These are phyloP conservation scores for Ulvella scutata DNA, from an alignment of 139 green algal genomes.

Conservation along the genomic window DNA sequence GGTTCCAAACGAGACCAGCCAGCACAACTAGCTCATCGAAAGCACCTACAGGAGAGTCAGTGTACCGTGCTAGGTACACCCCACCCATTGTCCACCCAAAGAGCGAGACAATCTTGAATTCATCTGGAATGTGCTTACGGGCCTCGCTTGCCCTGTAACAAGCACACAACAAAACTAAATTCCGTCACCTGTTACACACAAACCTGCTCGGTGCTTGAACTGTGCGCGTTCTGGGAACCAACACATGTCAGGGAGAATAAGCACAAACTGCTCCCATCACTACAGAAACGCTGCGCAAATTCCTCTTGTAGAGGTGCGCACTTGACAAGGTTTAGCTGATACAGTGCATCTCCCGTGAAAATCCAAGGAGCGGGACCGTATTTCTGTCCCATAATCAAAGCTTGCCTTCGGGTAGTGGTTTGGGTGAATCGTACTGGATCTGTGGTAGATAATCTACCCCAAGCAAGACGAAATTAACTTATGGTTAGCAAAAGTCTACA, in stretches of 20 bases:
- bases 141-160: constrained; percentile 33
- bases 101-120: constrained; percentile 67
- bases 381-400: too few relatives aligned
- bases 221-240: neutral
- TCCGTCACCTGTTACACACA: neutral
- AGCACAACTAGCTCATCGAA: constrained; percentile 88
- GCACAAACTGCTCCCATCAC: neutral
- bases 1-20: constrained; percentile 84
- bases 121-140: constrained; percentile 53
- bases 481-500: too few relatives aligned
- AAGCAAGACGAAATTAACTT: too few relatives aligned
- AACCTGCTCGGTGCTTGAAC: too few relatives aligned
- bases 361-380: constrained; percentile 53
- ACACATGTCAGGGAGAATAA: neutral
- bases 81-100: constrained; percentile 86
- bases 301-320: constrained; percentile 12
- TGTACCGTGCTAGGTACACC: constrained; percentile 85
- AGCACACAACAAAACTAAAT: neutral
- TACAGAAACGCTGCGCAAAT: neutral
- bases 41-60: constrained; percentile 64
- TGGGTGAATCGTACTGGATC: too few relatives aligned
- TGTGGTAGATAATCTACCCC: too few relatives aligned
- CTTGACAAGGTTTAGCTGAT: constrained; percentile 75
- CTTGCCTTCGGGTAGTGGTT: too few relatives aligned
- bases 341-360: constrained; percentile 65